Evolutionary conservation across 129 eudicot genomes (phyloP).

Genomic region (Logfia minima): DNA sequence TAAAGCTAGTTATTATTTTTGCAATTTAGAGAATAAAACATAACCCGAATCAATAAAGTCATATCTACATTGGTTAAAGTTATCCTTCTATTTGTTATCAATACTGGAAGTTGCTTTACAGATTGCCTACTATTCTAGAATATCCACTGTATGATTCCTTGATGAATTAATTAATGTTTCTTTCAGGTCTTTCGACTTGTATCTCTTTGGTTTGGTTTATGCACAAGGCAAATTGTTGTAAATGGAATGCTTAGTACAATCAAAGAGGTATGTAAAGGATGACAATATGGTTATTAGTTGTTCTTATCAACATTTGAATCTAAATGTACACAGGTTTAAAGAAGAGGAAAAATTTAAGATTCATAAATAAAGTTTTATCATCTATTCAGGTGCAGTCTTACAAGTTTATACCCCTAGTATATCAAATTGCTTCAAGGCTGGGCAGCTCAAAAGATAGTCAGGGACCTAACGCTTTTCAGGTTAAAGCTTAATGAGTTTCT

Average conservation of each 20-base stretch:
- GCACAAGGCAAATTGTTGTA: constrained; percentile 66
- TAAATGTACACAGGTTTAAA: not conserved
- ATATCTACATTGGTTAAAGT: not conserved
- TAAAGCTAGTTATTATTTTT: too few relatives aligned
- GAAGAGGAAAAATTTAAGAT: not conserved
- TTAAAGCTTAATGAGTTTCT: constrained; percentile 15
- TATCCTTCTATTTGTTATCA: not conserved
- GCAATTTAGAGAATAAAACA: too few relatives aligned
- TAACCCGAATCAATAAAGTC: too few relatives aligned
- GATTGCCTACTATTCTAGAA: not conserved
- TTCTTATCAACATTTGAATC: not conserved
- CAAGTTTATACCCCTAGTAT: constrained; percentile 90
- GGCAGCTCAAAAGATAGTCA: constrained; percentile 76
- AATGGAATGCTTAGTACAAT: constrained; percentile 72
- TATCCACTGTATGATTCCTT: constrained; percentile 1
- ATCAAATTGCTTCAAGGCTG: constrained; percentile 96
- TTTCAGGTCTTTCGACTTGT: constrained; percentile 95
- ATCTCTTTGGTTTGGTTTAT: constrained; percentile 85
- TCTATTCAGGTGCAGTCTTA: constrained; percentile 79
- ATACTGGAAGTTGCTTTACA: not conserved
- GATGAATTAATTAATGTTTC: constrained; percentile 18
- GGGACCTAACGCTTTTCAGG: constrained; percentile 88
- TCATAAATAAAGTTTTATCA: constrained; percentile 2
- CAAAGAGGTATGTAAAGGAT: constrained; percentile 57
- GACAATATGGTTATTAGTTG: not conserved